Conservation (phyloP, 1,284 basidiomycete species). For the Moesziomyces sp. region DNA sequence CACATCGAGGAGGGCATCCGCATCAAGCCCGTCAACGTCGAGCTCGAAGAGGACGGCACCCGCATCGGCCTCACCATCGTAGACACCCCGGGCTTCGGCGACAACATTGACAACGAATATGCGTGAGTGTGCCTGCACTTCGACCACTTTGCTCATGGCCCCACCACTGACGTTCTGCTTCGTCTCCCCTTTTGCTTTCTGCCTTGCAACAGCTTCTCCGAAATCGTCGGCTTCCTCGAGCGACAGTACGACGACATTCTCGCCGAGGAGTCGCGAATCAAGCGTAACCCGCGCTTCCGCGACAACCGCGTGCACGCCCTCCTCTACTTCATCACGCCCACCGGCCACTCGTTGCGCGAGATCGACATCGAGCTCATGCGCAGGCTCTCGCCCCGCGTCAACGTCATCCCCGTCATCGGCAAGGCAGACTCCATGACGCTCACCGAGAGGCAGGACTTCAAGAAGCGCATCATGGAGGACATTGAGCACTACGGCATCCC, state of each 20-base stretch:
- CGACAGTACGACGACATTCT: slow-evolving; percentile 99
- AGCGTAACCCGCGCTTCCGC: slow-evolving; percentile 98
- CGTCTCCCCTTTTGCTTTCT: no score
- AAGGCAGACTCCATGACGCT: slow-evolving; percentile 92
- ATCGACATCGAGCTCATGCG: slow-evolving; percentile 85
- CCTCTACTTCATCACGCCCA: slow-evolving; percentile 97
- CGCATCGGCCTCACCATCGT: slow-evolving; percentile 98
- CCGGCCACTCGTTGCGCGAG: slow-evolving; percentile 87
- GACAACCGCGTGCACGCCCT: slow-evolving; percentile 90
- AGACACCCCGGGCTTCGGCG: slow-evolving; percentile 98
- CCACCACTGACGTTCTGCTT: not conserved
- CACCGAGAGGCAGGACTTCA: slow-evolving; percentile 78
- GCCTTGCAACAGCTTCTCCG: slow-evolving; percentile 69
- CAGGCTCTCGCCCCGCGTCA: slow-evolving; percentile 73
- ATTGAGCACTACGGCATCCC: slow-evolving; percentile 99
- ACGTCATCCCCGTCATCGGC: slow-evolving; percentile 98
- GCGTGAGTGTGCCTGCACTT: slow-evolving; percentile 74
- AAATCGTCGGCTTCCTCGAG: slow-evolving; percentile 96
- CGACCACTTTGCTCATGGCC: not conserved
- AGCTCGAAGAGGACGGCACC: slow-evolving; percentile 98
- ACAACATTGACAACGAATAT: slow-evolving; percentile 98
- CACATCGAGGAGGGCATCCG: slow-evolving; percentile 93
- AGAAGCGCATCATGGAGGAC: slow-evolving; percentile 98
- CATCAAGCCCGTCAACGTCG: slow-evolving; percentile 95
- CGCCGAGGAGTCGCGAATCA: slow-evolving; percentile 98